Evolutionary conservation across 176 grass and related monocot genomes (phyloP), one percentile per base, ranked within the genome.

Genomic region (Metroxylon sagu): DNA sequence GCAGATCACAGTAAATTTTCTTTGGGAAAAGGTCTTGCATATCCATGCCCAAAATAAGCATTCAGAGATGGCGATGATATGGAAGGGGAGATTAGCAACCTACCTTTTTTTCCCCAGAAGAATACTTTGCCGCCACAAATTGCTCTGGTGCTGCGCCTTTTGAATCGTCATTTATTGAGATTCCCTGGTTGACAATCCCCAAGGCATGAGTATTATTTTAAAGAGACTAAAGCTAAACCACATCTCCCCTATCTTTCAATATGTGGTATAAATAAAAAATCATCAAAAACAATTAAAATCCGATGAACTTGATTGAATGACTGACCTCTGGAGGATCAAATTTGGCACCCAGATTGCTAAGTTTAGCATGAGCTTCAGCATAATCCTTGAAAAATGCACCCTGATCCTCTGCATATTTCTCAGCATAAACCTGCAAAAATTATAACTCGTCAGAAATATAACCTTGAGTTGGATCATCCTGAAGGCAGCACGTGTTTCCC

Each of bases 301-400:
- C 2, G 18, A 21, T 76, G 48, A 27, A 25, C 21, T 15, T 68
- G 25, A 4, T 16, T 29, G 18, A 53, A 63, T 26, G 31, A 71
- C 60, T 56, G 16, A 92, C 88, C 87, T 92, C 79, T 19, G 88
- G 76, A 25, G 88, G 93, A 72, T 74, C 60, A 54, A 92, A 98
- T 68, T 83, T 78, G 31, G 93, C 63, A 59, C 93, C 93, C 25
- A 83, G 57, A 56, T 91, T 85, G 79, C 93, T 98, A 48, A 98
- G 76, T 75, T 98, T 92, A 70, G 93, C 88, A 83, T 98, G 93
- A 65, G 93, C 84, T 57, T 83, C 79, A 0, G 84, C 88, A 16
- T 98, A 92, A 68, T 98, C 93, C 26, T 89, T 81, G 60, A 98
- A 98, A 66, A 98, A 98, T 54, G 73, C 67, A 2, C 89, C 93